Evolutionary conservation across 495 filamentous ascomycete species (phyloP), one percentile per base, ranked within the genome.

Genomic region (Tuber borchii): DNA sequence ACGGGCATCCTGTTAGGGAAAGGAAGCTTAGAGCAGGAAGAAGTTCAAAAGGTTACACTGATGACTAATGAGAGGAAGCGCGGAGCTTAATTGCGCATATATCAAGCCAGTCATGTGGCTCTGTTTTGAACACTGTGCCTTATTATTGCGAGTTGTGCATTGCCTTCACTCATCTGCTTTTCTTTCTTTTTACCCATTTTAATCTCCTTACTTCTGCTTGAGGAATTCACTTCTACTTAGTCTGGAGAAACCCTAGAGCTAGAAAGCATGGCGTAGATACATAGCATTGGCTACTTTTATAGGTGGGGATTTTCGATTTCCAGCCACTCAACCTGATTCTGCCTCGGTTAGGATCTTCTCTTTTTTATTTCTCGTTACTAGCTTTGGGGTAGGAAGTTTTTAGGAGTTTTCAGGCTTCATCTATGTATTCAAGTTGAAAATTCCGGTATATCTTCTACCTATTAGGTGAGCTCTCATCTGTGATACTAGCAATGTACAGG

Each of bases 41-140:
- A 37, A 71, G 34, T 39, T 46, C 73, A 72, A 39, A 40, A 72
- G 48, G 26, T 74, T 40, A 26, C 42, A 34, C 56, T 83, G 68
- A 83, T 83, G 81, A 83, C 81, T 20, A 83, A 83, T 74, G 82
- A 79, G 6, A 81, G 82, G 34, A 83, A 80, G 75, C 78, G 82
- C 17, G 82, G 82, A 2, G 81, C 81, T 20, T 83, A 68, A 80
- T 74, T 51, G 70, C 70, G 40, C 51, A 61, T 65, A 1, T 34
- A 31, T 65, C 56, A 65, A 65, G 34, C 26, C 26, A 65, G 26
- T 16, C 34, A 34, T 34, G 14, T 19, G 26, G 56, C 34, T 14
- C 26, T 61, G n/a, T 31, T 26, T n/a, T 26, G n/a, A 61, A 61
- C 56, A 61, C n/a, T 31, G 12, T 61, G 31, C 56, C n/a, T 14